A percentile compares a stretch with the other conserved stretches of the same genome.
Conservation (phyloP, 768 basidiomycete species). For the Russula lepida region DNA sequence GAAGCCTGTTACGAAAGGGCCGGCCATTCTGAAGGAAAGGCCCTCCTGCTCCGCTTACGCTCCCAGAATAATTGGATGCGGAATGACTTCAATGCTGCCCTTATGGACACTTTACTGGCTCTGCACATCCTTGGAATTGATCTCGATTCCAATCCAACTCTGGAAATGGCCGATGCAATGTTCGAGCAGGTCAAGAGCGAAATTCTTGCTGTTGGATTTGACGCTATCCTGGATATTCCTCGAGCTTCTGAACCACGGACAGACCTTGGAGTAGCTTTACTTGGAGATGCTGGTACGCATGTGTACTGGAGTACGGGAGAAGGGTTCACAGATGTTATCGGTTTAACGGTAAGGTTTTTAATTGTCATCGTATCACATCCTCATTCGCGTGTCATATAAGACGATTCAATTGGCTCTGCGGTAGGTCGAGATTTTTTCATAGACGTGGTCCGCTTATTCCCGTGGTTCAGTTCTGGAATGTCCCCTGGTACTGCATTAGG, state of each 20-base stretch:
- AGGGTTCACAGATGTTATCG: constrained; percentile 54
- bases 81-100: constrained; percentile 46
- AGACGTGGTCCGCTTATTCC: not conserved
- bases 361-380: not conserved
- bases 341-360: constrained; percentile 42
- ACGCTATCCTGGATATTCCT: constrained; percentile 55
- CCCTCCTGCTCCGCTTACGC: constrained; percentile 46
- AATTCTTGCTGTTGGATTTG: constrained; percentile 60
- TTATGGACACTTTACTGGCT: constrained; percentile 50
- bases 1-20: constrained; percentile 45
- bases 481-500: constrained; percentile 60
- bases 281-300: constrained; percentile 64
- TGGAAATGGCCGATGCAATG: constrained; percentile 49
- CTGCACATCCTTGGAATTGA: constrained; percentile 56
- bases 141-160: constrained; percentile 43
- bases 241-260: constrained; percentile 49
- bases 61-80: constrained; percentile 58
- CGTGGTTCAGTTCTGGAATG: constrained; percentile 48
- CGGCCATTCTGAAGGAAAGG: constrained; percentile 46
- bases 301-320: constrained; percentile 60
- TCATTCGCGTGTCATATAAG: constrained; percentile 28
- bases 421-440: constrained; percentile 28
- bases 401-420: constrained; percentile 56
- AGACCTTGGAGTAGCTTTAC: constrained; percentile 54
- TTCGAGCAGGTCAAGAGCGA: constrained; percentile 66